A percentile compares a stretch with the other conserved stretches of the same genome.
Conservation (phyloP, 2,329 filamentous ascomycete genomes). For the Talaromyces amestolkiae region DNA sequence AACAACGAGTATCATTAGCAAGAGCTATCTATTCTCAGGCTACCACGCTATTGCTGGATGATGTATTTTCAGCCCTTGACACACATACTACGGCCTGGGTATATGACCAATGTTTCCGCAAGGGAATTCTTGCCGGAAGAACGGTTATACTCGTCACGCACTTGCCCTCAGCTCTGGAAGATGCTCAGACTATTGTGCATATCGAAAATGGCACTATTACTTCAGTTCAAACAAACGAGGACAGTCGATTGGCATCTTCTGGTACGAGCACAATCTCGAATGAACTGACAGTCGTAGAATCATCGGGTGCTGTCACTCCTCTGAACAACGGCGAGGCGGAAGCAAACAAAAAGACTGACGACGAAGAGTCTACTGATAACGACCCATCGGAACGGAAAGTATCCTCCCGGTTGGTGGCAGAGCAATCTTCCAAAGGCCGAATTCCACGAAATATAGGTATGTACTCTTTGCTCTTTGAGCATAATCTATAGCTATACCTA, state of each 20-base stretch:
- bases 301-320: constrained; percentile 5
- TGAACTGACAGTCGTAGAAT: constrained; percentile 1
- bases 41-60: constrained; percentile 77
- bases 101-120: constrained; percentile 59
- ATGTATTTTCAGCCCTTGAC: constrained; percentile 82
- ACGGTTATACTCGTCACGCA: constrained; percentile 60
- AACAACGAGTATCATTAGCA: constrained; percentile 76
- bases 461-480: constrained; percentile 25
- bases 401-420: constrained; percentile 22
- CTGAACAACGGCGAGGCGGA: neutral
- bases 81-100: constrained; percentile 61
- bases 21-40: constrained; percentile 74
- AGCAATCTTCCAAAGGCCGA: constrained; percentile 26
- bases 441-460: constrained; percentile 28
- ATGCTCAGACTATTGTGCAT: constrained; percentile 24
- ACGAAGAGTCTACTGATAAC: neutral
- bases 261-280: constrained; percentile 11
- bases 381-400: constrained; percentile 14
- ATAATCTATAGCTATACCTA: neutral
- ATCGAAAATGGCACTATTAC: constrained; percentile 24
- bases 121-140: constrained; percentile 53
- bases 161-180: constrained; percentile 26
- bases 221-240: constrained; percentile 20
- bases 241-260: constrained; percentile 6
- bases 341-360: neutral